Base-by-base conservation (phyloP, 106 monocot genomes). In the Ottelia alismoides region DNA sequence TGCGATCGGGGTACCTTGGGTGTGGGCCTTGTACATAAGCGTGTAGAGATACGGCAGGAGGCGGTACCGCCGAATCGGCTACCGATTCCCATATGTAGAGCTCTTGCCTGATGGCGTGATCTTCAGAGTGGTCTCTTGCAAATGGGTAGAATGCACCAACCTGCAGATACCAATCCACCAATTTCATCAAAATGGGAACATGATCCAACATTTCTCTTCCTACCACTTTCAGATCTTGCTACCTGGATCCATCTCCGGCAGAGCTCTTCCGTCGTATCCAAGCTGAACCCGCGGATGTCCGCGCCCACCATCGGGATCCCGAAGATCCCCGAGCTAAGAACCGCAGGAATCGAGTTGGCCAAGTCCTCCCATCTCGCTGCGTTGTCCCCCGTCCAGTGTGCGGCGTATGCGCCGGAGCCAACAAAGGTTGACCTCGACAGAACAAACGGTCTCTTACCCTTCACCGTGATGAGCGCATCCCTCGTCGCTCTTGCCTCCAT, bases 61-160 rank as follows among this genome's bases (percentile, higher is more conserved):
- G 7, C 78, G n/a, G 70, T 92, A 92, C 0, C 82, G 85, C 85
- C 5, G 82, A 65, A 3, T 19, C 31, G 1, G 79, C 58, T 0
- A 86, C 85, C 2, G 85, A 76, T 0, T 82, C 65, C 85, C 92
- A 86, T 0, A 79, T 20, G 43, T 86, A 86, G 22, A 82, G 85
- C 59, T 92, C 85, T 11, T 74, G 85, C 21, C 66, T 63, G 7
- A 50, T 49, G 10, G 70, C 29, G 31, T 27, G 0, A 1, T 51
- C 72, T 0, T 58, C 55, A 0, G 76, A 73, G 53, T 86, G 85
- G 32, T 86, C 74, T 49, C 92, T 76, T 2, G 92, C 29, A 48
- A 92, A 92, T 7, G 92, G 92, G 52, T 86, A 92, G 79, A 92
- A 92, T 22, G 82, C 81, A 21, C 82, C 92, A 11, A 92, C 51